A percentile compares a stretch with the other conserved stretches of the same genome.
Evolutionary conservation across 257 asterid genomes (phyloP).

Genomic region (Plantago major): DNA sequence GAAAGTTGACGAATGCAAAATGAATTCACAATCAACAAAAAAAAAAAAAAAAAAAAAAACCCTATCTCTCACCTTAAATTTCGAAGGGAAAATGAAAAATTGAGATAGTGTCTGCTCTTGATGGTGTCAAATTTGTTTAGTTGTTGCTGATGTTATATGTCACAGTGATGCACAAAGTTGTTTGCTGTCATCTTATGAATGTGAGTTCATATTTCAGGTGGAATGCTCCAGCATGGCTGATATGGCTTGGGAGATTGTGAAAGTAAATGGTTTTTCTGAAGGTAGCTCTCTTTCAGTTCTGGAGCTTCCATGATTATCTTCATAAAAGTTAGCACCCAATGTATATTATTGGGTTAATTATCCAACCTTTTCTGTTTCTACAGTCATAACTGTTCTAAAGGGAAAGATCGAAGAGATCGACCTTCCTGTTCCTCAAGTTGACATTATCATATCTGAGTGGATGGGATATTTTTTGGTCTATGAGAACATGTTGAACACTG

Average conservation of each 20-base stretch:
- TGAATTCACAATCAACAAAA: no score
- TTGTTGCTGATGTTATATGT: not conserved
- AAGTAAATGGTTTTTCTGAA: conserved; percentile 65
- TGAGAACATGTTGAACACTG: conserved; percentile 88
- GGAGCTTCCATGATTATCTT: conserved; percentile 10
- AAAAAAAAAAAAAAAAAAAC: no score
- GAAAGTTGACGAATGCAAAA: no score
- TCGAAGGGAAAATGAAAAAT: no score
- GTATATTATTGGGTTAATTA: conserved; percentile 1
- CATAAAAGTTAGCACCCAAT: conserved; percentile 8
- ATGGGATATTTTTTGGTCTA: conserved; percentile 92
- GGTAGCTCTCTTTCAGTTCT: conserved; percentile 41
- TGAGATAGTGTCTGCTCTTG: no score
- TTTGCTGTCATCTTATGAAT: conserved; percentile 6
- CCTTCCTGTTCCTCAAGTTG: conserved; percentile 92
- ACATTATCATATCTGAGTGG: conserved; percentile 95
- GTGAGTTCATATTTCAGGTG: conserved; percentile 43
- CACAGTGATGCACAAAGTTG: not conserved
- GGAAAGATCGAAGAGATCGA: conserved; percentile 96
- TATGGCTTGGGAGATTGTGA: conserved; percentile 78
- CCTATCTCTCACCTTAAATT: no score
- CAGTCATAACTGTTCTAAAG: conserved; percentile 86
- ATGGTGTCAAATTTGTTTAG: not conserved
- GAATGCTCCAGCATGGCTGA: conserved; percentile 98
- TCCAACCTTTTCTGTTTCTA: conserved; percentile 8